A percentile compares a stretch with the other conserved stretches of the same genome.
Evolutionary conservation across 2,329 filamentous ascomycete species (phyloP).

Genomic region (Ophiostoma australiae): DNA sequence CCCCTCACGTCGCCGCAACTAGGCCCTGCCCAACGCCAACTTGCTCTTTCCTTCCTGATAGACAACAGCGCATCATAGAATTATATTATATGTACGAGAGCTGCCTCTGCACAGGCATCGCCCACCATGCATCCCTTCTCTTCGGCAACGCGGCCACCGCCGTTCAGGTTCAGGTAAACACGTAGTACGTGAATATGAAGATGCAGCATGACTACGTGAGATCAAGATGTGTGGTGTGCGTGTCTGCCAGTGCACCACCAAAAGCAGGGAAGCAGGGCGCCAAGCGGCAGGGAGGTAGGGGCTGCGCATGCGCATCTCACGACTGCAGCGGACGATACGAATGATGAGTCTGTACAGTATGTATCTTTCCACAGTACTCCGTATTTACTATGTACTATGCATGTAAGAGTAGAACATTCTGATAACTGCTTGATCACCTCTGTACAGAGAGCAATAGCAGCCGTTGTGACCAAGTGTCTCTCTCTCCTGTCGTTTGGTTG

Average conservation of each 20-base stretch:
- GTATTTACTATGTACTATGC: no score
- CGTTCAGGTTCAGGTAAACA: neutral
- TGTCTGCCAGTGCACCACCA: neutral
- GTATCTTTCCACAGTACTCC: no score
- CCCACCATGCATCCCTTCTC: neutral
- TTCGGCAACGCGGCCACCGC: neutral
- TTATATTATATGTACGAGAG: neutral
- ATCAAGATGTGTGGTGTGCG: neutral
- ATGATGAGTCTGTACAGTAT: no score
- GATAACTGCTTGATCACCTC: no score
- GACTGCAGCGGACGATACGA: no score
- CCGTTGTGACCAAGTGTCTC: constrained; percentile 13
- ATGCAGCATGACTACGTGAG: neutral
- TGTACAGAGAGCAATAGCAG: neutral
- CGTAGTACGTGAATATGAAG: neutral
- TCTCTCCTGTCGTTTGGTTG: neutral
- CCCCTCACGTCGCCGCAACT: neutral
- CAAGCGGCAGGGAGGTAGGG: constrained; percentile 13
- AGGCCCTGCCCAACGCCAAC: neutral
- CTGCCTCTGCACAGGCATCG: neutral
- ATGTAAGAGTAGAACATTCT: no score
- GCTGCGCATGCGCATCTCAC: neutral
- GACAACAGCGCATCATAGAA: neutral
- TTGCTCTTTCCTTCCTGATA: constrained; percentile 1
- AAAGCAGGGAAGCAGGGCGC: constrained; percentile 18